These are phyloP conservation scores for Alternaria sp. DNA, from an alignment of 2,329 filamentous ascomycete genomes.

Conservation along the genomic window DNA sequence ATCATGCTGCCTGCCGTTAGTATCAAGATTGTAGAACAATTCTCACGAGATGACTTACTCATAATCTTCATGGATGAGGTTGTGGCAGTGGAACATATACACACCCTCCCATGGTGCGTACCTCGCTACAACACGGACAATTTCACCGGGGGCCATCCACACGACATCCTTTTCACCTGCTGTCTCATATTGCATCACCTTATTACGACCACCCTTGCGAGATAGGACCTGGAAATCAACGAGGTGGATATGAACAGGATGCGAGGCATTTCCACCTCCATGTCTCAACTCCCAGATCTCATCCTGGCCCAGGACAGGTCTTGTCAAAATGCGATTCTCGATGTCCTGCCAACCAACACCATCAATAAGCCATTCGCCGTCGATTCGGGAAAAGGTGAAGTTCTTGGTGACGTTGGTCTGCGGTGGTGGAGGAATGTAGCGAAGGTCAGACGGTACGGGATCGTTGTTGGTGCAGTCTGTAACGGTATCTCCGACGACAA, in stretches of 20 bases:
- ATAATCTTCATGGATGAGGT: slow-evolving; percentile 58
- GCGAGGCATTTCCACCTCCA: slow-evolving; percentile 60
- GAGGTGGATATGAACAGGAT: slow-evolving; percentile 66
- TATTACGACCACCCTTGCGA: slow-evolving; percentile 55
- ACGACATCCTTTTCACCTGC: slow-evolving; percentile 67
- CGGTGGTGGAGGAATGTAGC: slow-evolving; percentile 37
- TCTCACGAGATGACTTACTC: slow-evolving; percentile 32
- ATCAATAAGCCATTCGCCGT: slow-evolving; percentile 46
- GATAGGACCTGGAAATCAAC: slow-evolving; percentile 65
- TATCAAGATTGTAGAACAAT: too few species aligned
- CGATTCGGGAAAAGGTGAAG: slow-evolving; percentile 46
- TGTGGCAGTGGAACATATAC: slow-evolving; percentile 60
- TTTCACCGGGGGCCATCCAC: slow-evolving; percentile 61
- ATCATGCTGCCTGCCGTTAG: slow-evolving; percentile 48
- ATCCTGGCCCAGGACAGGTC: slow-evolving; percentile 43
- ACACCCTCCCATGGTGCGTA: slow-evolving; percentile 57
- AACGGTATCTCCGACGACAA: slow-evolving; percentile 57
- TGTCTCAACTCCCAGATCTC: slow-evolving; percentile 57
- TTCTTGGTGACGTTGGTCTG: slow-evolving; percentile 26
- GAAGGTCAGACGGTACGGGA: slow-evolving; percentile 38
- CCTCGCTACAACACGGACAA: slow-evolving; percentile 38
- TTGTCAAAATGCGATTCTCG: slow-evolving; percentile 44
- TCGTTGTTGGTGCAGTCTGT: slow-evolving; percentile 37
- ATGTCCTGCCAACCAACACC: slow-evolving; percentile 47
- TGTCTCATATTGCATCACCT: slow-evolving; percentile 62